phyloP scores from a whole-genome alignment of 345 rosid species.

The Turritis glabra region DNA sequence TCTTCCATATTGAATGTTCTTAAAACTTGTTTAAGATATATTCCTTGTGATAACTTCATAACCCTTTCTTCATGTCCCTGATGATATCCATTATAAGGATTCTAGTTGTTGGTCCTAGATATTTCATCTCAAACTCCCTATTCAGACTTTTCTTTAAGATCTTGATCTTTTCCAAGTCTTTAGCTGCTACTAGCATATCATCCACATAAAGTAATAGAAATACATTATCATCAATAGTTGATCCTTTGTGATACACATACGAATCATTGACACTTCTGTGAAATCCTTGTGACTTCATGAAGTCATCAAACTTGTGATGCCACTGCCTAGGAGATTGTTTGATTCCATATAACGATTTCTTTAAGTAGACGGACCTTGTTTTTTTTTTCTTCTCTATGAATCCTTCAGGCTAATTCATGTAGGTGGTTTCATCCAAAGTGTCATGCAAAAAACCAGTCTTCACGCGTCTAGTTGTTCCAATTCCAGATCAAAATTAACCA shows the following conservation, averaged over 20 bases:
- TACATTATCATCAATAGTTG: neutral
- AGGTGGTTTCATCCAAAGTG: neutral
- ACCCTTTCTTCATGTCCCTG: neutral
- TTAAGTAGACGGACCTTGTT: too few relatives aligned
- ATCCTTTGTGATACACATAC: neutral
- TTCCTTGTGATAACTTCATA: neutral
- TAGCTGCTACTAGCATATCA: neutral
- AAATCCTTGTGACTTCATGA: neutral
- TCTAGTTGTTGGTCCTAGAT: neutral
- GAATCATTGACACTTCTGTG: neutral
- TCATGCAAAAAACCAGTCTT: neutral
- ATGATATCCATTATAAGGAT: neutral
- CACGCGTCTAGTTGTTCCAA: neutral
- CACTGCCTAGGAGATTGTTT: too few relatives aligned
- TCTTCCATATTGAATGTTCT: neutral
- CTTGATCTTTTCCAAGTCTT: neutral
- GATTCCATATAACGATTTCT: too few relatives aligned
- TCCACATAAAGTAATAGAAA: neutral
- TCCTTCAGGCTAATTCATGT: neutral
- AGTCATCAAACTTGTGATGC: too few relatives aligned
- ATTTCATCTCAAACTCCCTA: neutral
- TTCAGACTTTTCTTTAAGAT: neutral
- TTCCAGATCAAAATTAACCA: neutral
- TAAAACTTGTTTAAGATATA: neutral
- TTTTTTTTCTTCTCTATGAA: neutral